Evolutionary conservation across 805 yeast species (phyloP).

Genomic region (Saturnispora diversa): DNA sequence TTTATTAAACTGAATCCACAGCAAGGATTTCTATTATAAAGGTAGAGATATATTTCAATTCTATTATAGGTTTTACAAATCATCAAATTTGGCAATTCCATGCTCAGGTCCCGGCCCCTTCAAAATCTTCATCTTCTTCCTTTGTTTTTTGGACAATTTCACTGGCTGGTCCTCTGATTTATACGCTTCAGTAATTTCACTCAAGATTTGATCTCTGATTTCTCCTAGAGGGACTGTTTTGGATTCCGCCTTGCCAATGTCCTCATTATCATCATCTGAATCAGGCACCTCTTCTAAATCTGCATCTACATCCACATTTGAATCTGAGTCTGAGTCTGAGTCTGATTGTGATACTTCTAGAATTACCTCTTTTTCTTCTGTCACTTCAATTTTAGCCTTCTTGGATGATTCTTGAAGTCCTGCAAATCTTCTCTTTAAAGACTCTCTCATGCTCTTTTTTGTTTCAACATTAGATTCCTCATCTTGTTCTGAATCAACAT

Average conservation of each 20-base stretch:
- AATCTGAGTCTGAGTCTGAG: no score
- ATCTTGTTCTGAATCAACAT: neutral
- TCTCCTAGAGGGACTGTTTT: slow-evolving; percentile 22
- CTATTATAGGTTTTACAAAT: slow-evolving; percentile 15
- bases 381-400: no score
- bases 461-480: neutral
- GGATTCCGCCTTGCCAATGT: neutral
- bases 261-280: slow-evolving; percentile 3
- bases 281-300: neutral
- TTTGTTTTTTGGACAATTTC: slow-evolving; percentile 18
- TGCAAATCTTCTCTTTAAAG: slow-evolving; percentile 2
- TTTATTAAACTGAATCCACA: no score
- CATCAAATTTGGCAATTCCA: slow-evolving; percentile 61
- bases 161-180: slow-evolving; percentile 15
- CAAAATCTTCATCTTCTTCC: slow-evolving; percentile 31
- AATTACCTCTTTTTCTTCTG: no score
- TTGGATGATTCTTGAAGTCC: neutral
- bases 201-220: slow-evolving; percentile 23
- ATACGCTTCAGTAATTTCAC: slow-evolving; percentile 23
- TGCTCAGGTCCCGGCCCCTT: slow-evolving; percentile 49
- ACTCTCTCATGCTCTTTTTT: neutral
- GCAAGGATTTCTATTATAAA: no score
- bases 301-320: no score
- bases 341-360: no score
- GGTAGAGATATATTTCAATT: no score